Conservation (phyloP, 345 rosid genomes). For the Luvunga scandens region DNA sequence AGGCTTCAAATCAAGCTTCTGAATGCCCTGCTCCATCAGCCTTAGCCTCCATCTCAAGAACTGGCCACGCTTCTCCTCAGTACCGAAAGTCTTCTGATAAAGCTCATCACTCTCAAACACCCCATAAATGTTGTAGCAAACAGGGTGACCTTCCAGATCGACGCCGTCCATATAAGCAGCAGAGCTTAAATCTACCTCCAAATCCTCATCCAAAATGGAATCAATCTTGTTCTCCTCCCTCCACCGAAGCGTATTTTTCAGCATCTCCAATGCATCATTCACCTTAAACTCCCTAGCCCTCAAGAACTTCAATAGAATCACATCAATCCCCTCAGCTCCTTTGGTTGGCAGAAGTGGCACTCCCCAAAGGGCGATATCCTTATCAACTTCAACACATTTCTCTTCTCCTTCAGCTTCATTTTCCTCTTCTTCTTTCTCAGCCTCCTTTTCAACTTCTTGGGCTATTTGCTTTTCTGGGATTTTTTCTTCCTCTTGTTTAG, state of each 20-base stretch:
- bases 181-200: constrained; percentile 44
- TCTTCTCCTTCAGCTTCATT: constrained; percentile 33
- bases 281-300: constrained; percentile 89
- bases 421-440: constrained; percentile 15
- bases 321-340: constrained; percentile 60
- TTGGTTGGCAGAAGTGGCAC: constrained; percentile 70
- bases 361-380: constrained; percentile 68
- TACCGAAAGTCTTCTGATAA: constrained; percentile 58
- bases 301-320: constrained; percentile 74
- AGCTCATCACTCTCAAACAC: constrained; percentile 54
- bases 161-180: constrained; percentile 67
- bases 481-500: constrained; percentile 10
- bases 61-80: constrained; percentile 51
- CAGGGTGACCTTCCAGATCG: constrained; percentile 70
- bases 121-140: constrained; percentile 67
- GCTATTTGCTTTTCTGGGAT: constrained; percentile 7
- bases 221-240: constrained; percentile 56
- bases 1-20: constrained; percentile 71
- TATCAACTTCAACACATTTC: constrained; percentile 31
- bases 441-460: constrained; percentile 12
- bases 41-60: constrained; percentile 81
- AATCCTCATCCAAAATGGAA: constrained; percentile 48
- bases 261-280: constrained; percentile 79
- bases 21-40: constrained; percentile 80
- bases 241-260: constrained; percentile 73